Base-by-base conservation (phyloP, 768 basidiomycete genomes). In the Lactarius akahatsu region DNA sequence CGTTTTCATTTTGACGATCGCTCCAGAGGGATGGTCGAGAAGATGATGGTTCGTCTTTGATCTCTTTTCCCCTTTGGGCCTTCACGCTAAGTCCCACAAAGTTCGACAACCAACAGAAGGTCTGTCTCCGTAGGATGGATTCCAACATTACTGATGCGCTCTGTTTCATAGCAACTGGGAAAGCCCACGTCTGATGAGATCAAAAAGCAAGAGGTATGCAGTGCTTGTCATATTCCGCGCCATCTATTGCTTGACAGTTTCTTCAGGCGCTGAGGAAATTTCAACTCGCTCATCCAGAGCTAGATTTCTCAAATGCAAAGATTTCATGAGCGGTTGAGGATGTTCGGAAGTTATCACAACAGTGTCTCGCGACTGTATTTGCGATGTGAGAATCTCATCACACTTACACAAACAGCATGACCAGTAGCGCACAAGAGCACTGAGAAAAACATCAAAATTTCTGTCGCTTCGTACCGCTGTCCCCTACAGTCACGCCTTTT, bases 121-220 rank as follows among this genome's bases (percentile, higher is more conserved):
- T 86, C 73, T 60, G 73, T 52, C 34, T 20, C 11, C n/a, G 41
- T 30, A 40, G n/a, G 10, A 23, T 20, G 45, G 13, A 43, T 52
- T 23, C 15, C 57, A 56, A 10, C 41, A 26, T 50, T 43, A 43
- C 66, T 72, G 69, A 50, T 57, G 57, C 45, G 38, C 41, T 68
- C 41, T 63, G 58, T 68, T 62, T 60, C 65, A 28, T 70, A 96
- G 92, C 90, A 95, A 89, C 85, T 96, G 83, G 95, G 94, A 67
- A 95, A 94, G 74, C 96, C 96, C 6, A 96, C 95, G 1, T 96
- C 94, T 0, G 96, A 96, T 68, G 96, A 97, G 70, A 69, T 93
- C 69, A 94, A 94, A 80, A 98, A 96, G 79, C 83, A 86, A 82
- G 96, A 97, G 82, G 92, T 89, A 40, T 16, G 52, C 7, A 28